Conservation (phyloP, 371 early-diverging fungal genomes). For the Mucor ambiguus region DNA sequence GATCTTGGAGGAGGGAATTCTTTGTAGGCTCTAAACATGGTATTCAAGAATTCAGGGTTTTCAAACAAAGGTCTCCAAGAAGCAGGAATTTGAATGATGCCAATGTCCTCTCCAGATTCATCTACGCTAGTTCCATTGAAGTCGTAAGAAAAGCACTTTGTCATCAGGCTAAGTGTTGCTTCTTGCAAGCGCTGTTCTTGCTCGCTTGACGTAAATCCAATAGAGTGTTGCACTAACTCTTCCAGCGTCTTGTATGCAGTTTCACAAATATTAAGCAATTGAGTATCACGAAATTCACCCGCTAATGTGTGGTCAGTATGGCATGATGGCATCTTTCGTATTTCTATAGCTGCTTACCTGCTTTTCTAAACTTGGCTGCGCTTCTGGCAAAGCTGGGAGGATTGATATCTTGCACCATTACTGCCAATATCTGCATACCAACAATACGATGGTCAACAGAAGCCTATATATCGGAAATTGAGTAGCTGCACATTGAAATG, state of each 20-base stretch:
- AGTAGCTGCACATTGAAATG: neutral
- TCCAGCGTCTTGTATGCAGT: constrained; percentile 64
- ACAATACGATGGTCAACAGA: constrained; percentile 64
- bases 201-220: constrained; percentile 48
- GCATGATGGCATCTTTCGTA: neutral
- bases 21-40: constrained; percentile 76
- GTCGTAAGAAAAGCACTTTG: constrained; percentile 80
- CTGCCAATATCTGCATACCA: constrained; percentile 63
- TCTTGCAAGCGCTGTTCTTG: constrained; percentile 62
- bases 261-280: constrained; percentile 75
- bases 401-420: constrained; percentile 66
- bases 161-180: constrained; percentile 63
- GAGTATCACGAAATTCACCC: constrained; percentile 81
- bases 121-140: constrained; percentile 87
- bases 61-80: constrained; percentile 78
- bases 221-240: constrained; percentile 43
- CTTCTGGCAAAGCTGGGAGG: constrained; percentile 64
- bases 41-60: constrained; percentile 65
- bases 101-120: constrained; percentile 85
- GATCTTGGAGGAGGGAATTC: constrained; percentile 57
- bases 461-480: constrained; percentile 26
- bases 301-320: constrained; percentile 40
- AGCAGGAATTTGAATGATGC: constrained; percentile 79
- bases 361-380: constrained; percentile 69
- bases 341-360: constrained; percentile 36